A percentile compares a stretch with the other conserved stretches of the same genome.
These are phyloP conservation scores for Exobasidium cylindrosporum DNA, from an alignment of 1,284 basidiomycete species.

Conservation along the genomic window DNA sequence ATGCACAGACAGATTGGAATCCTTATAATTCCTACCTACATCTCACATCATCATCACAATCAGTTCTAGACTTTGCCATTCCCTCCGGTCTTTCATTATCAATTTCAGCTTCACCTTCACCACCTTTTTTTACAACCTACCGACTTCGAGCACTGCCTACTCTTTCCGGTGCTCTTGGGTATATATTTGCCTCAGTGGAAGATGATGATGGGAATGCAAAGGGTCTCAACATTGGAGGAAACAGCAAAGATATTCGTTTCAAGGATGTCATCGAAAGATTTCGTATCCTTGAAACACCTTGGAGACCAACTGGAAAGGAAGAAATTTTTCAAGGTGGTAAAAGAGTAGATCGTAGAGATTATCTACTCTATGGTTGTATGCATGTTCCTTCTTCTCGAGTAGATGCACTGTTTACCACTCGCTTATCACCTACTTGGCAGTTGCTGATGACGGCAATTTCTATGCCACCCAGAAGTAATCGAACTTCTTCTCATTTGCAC, in stretches of 20 bases:
- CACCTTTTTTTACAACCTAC: conserved; percentile 79
- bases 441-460: conserved; percentile 49
- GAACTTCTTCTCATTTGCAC: not conserved
- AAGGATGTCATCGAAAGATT: conserved; percentile 69
- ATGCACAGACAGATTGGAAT: conserved; percentile 88
- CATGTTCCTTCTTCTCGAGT: conserved; percentile 84
- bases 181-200: conserved; percentile 69
- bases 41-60: conserved; percentile 73
- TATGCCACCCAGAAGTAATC: conserved; percentile 28
- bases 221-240: conserved; percentile 56
- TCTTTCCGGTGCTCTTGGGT: conserved; percentile 85
- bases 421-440: conserved; percentile 62
- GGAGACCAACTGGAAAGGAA: conserved; percentile 68
- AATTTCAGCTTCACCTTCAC: conserved; percentile 83
- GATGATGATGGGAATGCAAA: conserved; percentile 51
- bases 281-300: conserved; percentile 77
- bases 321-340: conserved; percentile 77
- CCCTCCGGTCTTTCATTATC: conserved; percentile 75
- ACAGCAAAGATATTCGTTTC: conserved; percentile 65
- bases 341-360: conserved; percentile 72
- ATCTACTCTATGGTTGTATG: conserved; percentile 84
- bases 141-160: conserved; percentile 87
- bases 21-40: conserved; percentile 91
- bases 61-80: conserved; percentile 75
- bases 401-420: conserved; percentile 81